These are phyloP conservation scores for Flaveria robusta DNA, from an alignment of 129 eudicot species.

Conservation along the genomic window DNA sequence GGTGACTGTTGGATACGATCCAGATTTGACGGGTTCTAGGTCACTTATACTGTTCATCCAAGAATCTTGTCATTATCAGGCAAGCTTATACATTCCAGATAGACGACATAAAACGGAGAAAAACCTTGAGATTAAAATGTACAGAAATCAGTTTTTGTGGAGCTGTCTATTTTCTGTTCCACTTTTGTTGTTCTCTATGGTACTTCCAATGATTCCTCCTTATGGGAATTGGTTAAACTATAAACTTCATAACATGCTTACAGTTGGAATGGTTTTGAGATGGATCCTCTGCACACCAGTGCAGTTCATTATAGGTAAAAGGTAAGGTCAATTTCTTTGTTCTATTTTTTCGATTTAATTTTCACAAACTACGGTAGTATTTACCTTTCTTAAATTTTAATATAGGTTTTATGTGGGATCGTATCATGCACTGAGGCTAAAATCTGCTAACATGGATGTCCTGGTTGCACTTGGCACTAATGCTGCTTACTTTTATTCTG, in stretches of 20 bases:
- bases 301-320: constrained; percentile 56
- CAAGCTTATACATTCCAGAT: constrained; percentile 43
- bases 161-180: constrained; percentile 54
- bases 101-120: constrained; percentile 39
- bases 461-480: constrained; percentile 64
- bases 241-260: constrained; percentile 49
- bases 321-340: constrained; percentile 28
- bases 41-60: constrained; percentile 42
- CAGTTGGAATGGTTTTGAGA: constrained; percentile 50
- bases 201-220: constrained; percentile 52
- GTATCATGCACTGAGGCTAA: constrained; percentile 52
- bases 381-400: background rate
- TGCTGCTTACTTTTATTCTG: constrained; percentile 59
- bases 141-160: constrained; percentile 48
- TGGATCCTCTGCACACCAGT: constrained; percentile 63
- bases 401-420: constrained; percentile 56
- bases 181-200: constrained; percentile 54
- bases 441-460: constrained; percentile 66
- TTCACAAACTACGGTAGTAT: background rate
- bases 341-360: background rate
- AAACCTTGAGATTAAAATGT: constrained; percentile 45
- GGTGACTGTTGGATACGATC: constrained; percentile 45
- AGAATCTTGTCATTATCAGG: constrained; percentile 40
- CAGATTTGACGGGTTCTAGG: constrained; percentile 58
- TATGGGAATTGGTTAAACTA: constrained; percentile 40